Evolutionary conservation across 2,329 filamentous ascomycete species (phyloP), one percentile per base, ranked within the genome.

Genomic region (Curvularia eragrostidis): DNA sequence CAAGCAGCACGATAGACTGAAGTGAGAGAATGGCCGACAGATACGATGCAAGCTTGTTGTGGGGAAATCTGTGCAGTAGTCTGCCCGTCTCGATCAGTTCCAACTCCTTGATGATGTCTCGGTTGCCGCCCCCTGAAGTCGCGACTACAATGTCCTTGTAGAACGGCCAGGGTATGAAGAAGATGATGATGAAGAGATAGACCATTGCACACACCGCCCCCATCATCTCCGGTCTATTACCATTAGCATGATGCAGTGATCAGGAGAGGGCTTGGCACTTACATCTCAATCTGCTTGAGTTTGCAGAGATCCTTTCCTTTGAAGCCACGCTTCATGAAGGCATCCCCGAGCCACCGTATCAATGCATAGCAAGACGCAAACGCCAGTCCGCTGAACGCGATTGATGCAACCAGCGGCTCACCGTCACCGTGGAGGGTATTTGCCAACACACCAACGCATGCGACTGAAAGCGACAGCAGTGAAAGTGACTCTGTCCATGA

Each of bases 101-200:
- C 43, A 87, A 80, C 73, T 91, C 86, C 68, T 92, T 78, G 12
- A 96, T 90, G 5, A 95, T 87, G 79, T 97, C 94, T 63, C 91
- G 84, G 77, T 97, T 97, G 48, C 93, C 93, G 63, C 93, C 93
- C 62, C 93, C 95, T 65, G 92, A 96, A 19, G 95, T 98, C 38
- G 93, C 93, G 15, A 92, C 91, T 24, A 97, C 93, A 65, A 99
- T 96, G 75, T 98, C 94, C 79, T 97, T 96, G 82, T 97, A 98
- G 77, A 99, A 98, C 1, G 93, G 91, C 78, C 97, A 97, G 0
- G 95, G 95, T 57, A 98, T 93, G 76, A 99, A 99, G 62, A 92
- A 81, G 66, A 98, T 96, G 65, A 98, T 84, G 48, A 88, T 85
- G 64, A 99, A 84, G 42, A 99, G 84, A 78, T 98, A 98, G 24